Evolutionary conservation across 805 yeast species (phyloP), one percentile per base, ranked within the genome.

Genomic region (Metschnikowia vanudenii): DNA sequence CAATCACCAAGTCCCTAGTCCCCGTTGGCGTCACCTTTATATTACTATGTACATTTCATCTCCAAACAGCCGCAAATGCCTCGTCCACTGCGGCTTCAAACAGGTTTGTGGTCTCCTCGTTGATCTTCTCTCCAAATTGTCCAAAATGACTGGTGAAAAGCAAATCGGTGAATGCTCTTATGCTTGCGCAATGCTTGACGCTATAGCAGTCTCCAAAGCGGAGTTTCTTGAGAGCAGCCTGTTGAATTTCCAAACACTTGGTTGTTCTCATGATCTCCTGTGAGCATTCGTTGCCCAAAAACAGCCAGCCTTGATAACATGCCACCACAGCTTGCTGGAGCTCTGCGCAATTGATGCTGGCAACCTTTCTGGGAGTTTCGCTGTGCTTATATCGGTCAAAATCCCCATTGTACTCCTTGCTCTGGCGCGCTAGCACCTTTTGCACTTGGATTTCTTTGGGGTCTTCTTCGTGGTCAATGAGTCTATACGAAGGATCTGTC

Each of bases 341-440:
- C 51, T 72, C 76, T 3, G 74, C 64, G 49, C 77, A 72, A 54
- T 72, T 72, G 38, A 71, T 58, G 20, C 56, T 44, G 1, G 68
- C 51, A 1, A 62, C 74, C 24, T 56, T 55, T 22, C 58, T 54
- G 0, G 53, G 47, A 17, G 52, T 55, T 42, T 68, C 64, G 18
- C 55, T 44, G 28, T 51, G 59, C 50, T 70, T 71, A 49, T 68
- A 68, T 4, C 51, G 44, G 6, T 62, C 71, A 33, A 67, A 59
- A 16, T 66, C 64, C 42, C 56, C 61, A 32, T 56, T 49, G 50
- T 62, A 64, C 5, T 43, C 41, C 6, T 49, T 42, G 12, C 37
- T 37, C 5, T 59, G 43, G 22, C 47, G 50, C 34, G 50, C 48
- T 37, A 68, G 53, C 24, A 61, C 62, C 35, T 59, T 49, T 44